Conservation (phyloP, 192 early-diverging fungal species). For the Coemansia sp. region DNA sequence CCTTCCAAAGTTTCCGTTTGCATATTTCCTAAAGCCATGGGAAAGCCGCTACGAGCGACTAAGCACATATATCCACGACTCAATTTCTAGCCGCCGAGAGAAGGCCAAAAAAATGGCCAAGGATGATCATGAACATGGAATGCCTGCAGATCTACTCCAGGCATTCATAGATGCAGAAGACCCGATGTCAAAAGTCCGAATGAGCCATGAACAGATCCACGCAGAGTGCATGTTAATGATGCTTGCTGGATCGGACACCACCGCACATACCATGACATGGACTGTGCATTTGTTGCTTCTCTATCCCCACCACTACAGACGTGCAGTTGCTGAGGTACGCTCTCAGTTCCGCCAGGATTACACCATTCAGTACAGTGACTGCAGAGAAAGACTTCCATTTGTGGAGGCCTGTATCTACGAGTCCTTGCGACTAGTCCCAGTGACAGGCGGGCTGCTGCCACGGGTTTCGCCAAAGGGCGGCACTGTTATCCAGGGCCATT, state of each 20-base stretch:
- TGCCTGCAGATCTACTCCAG: conserved; percentile 42
- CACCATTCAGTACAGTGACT: conserved; percentile 24
- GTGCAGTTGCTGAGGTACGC: conserved; percentile 31
- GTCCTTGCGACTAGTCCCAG: conserved; percentile 38
- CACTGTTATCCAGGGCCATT: conserved; percentile 23
- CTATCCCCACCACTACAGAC: conserved; percentile 21
- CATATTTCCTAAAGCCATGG: conserved; percentile 27
- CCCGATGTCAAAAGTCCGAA: conserved; percentile 42
- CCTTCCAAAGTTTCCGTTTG: conserved; percentile 24
- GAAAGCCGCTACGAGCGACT: conserved; percentile 30
- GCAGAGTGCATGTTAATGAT: conserved; percentile 49
- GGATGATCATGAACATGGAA: not conserved
- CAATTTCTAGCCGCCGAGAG: conserved; percentile 22
- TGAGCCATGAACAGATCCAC: conserved; percentile 43
- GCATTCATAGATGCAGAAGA: conserved; percentile 54
- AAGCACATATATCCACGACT: conserved; percentile 34
- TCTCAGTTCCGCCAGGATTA: conserved; percentile 12
- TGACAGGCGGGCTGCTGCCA: conserved; percentile 30
- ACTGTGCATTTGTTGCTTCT: conserved; percentile 33
- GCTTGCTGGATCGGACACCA: conserved; percentile 38
- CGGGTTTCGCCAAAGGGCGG: conserved; percentile 32
- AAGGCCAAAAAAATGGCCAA: conserved; percentile 5
- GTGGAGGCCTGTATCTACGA: conserved; percentile 44
- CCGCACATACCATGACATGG: conserved; percentile 44
- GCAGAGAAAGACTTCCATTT: conserved; percentile 34